A percentile compares a stretch with the other conserved stretches of the same genome.
Conservation (phyloP, 495 filamentous ascomycete species). For the Clohesyomyces aquaticus region DNA sequence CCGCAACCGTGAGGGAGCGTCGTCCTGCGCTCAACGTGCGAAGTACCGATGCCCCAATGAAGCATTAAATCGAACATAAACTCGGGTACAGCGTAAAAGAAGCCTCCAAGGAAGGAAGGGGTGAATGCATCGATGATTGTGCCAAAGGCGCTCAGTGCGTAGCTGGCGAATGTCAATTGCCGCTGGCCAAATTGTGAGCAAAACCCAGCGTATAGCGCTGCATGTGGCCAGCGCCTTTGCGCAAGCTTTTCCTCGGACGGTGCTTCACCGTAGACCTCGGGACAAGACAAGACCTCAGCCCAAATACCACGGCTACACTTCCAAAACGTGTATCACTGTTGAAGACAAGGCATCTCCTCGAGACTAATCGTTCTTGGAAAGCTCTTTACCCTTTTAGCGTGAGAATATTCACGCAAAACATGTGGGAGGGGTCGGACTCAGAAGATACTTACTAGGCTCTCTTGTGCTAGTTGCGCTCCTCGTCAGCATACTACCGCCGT, state of each 20-base stretch:
- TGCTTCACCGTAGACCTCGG: too few species aligned
- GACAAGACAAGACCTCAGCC: not conserved
- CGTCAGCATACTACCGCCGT: not conserved
- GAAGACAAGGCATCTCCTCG: not conserved
- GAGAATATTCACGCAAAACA: too few species aligned
- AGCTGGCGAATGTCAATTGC: not conserved
- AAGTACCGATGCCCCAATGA: not conserved
- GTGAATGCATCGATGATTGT: not conserved
- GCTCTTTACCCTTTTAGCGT: not conserved
- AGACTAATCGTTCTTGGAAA: not conserved
- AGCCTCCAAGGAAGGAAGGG: not conserved
- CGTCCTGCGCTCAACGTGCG: not conserved
- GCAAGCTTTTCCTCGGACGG: too few species aligned
- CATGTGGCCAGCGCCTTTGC: not conserved
- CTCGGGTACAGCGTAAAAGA: not conserved
- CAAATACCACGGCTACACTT: not conserved
- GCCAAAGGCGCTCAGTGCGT: not conserved
- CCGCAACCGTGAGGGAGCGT: not conserved
- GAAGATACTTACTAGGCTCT: not conserved
- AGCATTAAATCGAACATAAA: not conserved
- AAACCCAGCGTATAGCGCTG: not conserved
- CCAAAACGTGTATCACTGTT: not conserved
- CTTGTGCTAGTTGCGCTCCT: not conserved
- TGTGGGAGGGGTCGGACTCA: too few species aligned
- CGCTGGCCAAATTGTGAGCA: not conserved